These are phyloP conservation scores for Eucalyptus victrix DNA, from an alignment of 345 rosid species.

Conservation along the genomic window DNA sequence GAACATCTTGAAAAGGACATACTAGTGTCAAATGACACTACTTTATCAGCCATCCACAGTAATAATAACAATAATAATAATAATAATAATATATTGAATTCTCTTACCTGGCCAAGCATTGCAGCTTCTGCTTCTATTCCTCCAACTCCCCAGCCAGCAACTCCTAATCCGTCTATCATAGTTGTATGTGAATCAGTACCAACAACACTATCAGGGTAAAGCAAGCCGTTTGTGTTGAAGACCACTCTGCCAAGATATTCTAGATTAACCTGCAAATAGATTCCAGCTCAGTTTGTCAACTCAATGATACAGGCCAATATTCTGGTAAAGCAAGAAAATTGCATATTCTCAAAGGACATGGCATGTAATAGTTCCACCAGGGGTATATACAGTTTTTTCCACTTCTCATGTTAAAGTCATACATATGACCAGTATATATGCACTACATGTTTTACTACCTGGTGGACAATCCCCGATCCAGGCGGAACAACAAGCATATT, in stretches of 20 bases:
- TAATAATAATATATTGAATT: background rate
- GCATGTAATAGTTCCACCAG: background rate
- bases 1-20: background rate
- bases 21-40: background rate
- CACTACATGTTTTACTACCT: constrained; percentile 23
- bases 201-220: constrained; percentile 91
- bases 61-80: background rate
- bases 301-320: background rate
- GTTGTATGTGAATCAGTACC: constrained; percentile 97
- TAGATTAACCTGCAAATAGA: constrained; percentile 57
- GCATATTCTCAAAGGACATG: background rate
- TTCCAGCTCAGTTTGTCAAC: background rate
- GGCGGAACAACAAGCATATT: constrained; percentile 98
- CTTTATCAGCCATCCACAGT: background rate
- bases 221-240: constrained; percentile 64
- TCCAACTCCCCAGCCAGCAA: constrained; percentile 99
- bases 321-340: background rate
- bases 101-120: constrained; percentile 94
- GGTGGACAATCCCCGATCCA: constrained; percentile 95
- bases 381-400: background rate
- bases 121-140: constrained; percentile 96
- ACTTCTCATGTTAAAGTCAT: background rate
- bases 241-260: constrained; percentile 94
- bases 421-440: background rate
- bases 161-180: constrained; percentile 95